Evolutionary conservation across 192 early-diverging fungal species (phyloP).

Genomic region (Rhizophagus clarus): DNA sequence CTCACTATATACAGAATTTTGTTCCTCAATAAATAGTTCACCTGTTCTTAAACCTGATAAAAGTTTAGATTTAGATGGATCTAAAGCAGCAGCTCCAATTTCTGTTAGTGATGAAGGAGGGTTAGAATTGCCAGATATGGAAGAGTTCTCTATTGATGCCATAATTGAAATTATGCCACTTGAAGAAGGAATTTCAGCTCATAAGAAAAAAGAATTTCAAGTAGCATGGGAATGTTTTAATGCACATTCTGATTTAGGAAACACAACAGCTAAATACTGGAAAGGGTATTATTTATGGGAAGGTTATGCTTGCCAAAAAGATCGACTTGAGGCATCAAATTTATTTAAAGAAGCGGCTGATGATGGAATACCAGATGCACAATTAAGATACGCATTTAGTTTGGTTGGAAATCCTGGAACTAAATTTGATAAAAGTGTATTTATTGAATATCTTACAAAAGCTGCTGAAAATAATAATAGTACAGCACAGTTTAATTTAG

Average conservation of each 20-base stretch:
- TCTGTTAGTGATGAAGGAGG: background rate
- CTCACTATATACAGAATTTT: background rate
- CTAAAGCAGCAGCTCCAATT: background rate
- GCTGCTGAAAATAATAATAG: background rate
- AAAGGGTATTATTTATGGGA: conserved; percentile 25
- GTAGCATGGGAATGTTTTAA: conserved; percentile 23
- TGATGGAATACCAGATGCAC: conserved; percentile 19
- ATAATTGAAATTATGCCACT: background rate
- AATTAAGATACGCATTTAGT: conserved; percentile 23
- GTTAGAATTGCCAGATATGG: background rate
- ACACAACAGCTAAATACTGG: conserved; percentile 21
- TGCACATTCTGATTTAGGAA: background rate
- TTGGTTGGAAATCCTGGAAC: background rate
- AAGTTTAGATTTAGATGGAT: background rate
- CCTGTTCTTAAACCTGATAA: background rate
- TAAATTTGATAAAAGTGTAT: background rate
- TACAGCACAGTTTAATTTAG: conserved; percentile 10
- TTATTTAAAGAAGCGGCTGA: conserved; percentile 25
- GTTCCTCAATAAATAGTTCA: background rate
- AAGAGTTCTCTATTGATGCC: background rate
- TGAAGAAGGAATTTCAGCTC: background rate
- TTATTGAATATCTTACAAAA: conserved; percentile 4
- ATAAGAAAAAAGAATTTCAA: background rate
- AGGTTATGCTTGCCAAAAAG: background rate
- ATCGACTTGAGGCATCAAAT: background rate